Conservation (phyloP, 2,329 filamentous ascomycete genomes). For the Trichophyton benhamiae region DNA sequence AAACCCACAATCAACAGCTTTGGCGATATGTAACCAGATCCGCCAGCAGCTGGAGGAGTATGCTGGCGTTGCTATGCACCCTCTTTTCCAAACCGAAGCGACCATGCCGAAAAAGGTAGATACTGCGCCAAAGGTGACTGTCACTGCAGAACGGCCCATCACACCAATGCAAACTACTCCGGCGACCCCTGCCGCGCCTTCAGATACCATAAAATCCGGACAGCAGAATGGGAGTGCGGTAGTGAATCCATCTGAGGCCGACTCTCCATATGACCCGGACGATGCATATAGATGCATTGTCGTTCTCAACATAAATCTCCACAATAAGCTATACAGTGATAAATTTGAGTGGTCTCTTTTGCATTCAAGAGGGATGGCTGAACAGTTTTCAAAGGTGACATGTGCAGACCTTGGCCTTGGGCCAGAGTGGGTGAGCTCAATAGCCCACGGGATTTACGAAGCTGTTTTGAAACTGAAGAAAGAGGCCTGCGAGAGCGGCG, state of each 20-base stretch:
- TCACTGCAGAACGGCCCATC: constrained; percentile 17
- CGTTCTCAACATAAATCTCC: constrained; percentile 77
- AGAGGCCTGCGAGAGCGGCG: constrained; percentile 85
- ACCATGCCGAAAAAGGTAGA: constrained; percentile 37
- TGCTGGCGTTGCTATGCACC: constrained; percentile 83
- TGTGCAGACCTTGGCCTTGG: constrained; percentile 81
- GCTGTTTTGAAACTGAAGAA: constrained; percentile 87
- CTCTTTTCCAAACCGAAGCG: constrained; percentile 58
- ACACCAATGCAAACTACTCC: constrained; percentile 16
- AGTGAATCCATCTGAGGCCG: constrained; percentile 40
- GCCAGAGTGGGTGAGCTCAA: constrained; percentile 86
- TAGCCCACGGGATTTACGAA: constrained; percentile 95
- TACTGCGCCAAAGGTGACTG: background rate
- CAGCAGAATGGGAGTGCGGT: constrained; percentile 16
- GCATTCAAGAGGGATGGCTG: constrained; percentile 80
- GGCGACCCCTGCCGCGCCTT: constrained; percentile 10
- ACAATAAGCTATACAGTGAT: constrained; percentile 86
- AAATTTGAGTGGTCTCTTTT: constrained; percentile 96
- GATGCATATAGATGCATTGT: constrained; percentile 93
- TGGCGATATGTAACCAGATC: constrained; percentile 85
- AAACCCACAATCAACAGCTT: constrained; percentile 54
- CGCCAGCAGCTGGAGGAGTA: constrained; percentile 93
- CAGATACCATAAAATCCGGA: constrained; percentile 13
- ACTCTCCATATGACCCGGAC: constrained; percentile 73
- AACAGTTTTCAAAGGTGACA: constrained; percentile 82